Evolutionary conservation across 148 eudicot species (phyloP).

Genomic region (Chenopodium suecicum): DNA sequence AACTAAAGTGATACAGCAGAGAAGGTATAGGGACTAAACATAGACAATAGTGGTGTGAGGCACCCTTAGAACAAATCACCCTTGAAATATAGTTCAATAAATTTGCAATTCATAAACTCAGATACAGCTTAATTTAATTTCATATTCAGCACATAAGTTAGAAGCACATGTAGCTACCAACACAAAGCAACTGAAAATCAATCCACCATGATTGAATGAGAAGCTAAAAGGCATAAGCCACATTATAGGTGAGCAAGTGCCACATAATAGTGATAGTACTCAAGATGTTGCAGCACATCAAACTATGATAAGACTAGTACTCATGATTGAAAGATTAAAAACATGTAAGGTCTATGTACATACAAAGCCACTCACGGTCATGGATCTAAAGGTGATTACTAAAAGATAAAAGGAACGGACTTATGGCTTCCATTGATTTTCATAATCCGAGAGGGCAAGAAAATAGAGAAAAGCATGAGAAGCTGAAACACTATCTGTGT

Average conservation of each 20-base stretch:
- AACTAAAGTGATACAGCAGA: too few species aligned
- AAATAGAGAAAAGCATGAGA: conserved; percentile 4
- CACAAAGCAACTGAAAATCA: too few species aligned
- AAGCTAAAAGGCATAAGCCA: too few species aligned
- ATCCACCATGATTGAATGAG: too few species aligned
- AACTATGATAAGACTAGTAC: background rate
- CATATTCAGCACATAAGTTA: too few species aligned
- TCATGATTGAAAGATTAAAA: background rate
- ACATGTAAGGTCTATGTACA: conserved; percentile 12
- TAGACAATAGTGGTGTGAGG: too few species aligned
- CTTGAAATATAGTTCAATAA: too few species aligned
- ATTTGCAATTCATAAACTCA: too few species aligned
- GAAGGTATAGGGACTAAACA: too few species aligned
- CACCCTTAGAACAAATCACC: too few species aligned
- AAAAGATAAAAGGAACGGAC: conserved; percentile 8
- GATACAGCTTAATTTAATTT: too few species aligned
- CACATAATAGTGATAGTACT: background rate
- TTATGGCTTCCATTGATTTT: conserved; percentile 12
- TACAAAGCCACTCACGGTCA: conserved; percentile 10
- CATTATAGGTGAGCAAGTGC: background rate
- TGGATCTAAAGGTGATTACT: conserved; percentile 5
- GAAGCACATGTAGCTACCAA: too few species aligned
- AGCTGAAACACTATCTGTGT: conserved; percentile 18
- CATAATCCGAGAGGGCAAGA: background rate
- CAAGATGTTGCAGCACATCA: background rate